Evolutionary conservation across 805 yeast genomes (phyloP).

Genomic region (Candida boidinii): DNA sequence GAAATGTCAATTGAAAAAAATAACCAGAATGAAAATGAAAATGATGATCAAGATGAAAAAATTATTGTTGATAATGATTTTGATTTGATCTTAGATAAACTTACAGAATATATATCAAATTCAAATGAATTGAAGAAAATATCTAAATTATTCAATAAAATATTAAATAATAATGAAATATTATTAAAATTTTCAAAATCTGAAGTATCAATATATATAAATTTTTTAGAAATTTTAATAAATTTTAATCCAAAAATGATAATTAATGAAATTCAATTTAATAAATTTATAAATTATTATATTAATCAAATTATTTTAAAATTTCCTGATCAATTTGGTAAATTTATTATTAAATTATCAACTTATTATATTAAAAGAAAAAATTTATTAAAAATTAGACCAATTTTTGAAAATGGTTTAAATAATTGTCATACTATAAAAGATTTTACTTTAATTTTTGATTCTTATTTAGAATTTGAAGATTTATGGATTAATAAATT

Average conservation of each 20-base stretch:
- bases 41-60: neutral
- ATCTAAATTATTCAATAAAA: conserved; percentile 18
- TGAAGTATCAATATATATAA: conserved; percentile 38
- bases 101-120: conserved; percentile 22
- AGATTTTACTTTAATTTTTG: conserved; percentile 60
- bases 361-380: conserved; percentile 34
- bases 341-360: conserved; percentile 39
- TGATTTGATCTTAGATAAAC: conserved; percentile 24
- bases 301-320: conserved; percentile 26
- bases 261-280: conserved; percentile 2
- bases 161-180: conserved; percentile 27
- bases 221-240: conserved; percentile 34
- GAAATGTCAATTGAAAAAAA: conserved; percentile 2
- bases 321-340: conserved; percentile 56
- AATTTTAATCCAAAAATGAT: too few species aligned
- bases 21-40: conserved; percentile 3
- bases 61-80: conserved; percentile 9
- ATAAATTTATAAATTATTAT: conserved; percentile 24
- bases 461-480: conserved; percentile 51
- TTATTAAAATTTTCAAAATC: conserved; percentile 30
- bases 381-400: conserved; percentile 29
- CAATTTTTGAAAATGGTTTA: conserved; percentile 41
- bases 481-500: conserved; percentile 34
- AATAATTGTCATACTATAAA: conserved; percentile 36
- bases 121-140: conserved; percentile 7